Evolutionary conservation across 2,329 filamentous ascomycete species (phyloP), one percentile per base, ranked within the genome.

Genomic region (Aspergillus sp.): DNA sequence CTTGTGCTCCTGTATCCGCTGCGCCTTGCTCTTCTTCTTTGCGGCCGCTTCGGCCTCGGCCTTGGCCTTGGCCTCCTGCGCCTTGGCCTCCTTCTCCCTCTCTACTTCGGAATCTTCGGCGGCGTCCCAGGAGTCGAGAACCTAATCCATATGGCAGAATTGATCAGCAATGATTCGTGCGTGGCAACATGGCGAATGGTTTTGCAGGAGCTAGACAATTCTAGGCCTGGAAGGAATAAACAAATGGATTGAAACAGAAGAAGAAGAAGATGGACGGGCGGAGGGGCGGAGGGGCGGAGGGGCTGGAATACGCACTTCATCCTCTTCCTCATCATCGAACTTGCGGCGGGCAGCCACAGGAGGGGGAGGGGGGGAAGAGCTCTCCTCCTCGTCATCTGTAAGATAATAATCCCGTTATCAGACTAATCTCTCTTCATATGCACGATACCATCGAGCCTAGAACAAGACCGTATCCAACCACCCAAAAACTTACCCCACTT

Each of bases 51-150:
- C 91, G 49, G 90, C 93, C 0, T 93, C 92, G 29, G 91, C 92
- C 79, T 96, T 96, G 59, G 90, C 91, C 78, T 96, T 96, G 55
- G 87, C 90, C 73, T 91, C 93, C 6, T 85, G 89, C 54, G 88
- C 92, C 81, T 94, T 95, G 78, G 90, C 90, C 29, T 86, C 91
- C 83, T 98, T 99, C 79, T 97, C 93, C 71, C 92, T 90, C 82
- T 99, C 95, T 69, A 88, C 94, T 71, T 99, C 95, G 63, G 92
- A 96, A 80, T 99, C 95, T 73, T 98, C 95, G 68, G 91, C 93
- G 59, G 91, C 94, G 72, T 98, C 93, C 95, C 95, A 99, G 36
- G 91, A 94, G 61, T 99, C 95, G 72, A 97, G 86, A 58, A 98
- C 91, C 89, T 96, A 65, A 59, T 49, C 20, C 14, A 29, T n/a